Evolutionary conservation across 768 basidiomycete species (phyloP).

Genomic region (Amanita exitialis): DNA sequence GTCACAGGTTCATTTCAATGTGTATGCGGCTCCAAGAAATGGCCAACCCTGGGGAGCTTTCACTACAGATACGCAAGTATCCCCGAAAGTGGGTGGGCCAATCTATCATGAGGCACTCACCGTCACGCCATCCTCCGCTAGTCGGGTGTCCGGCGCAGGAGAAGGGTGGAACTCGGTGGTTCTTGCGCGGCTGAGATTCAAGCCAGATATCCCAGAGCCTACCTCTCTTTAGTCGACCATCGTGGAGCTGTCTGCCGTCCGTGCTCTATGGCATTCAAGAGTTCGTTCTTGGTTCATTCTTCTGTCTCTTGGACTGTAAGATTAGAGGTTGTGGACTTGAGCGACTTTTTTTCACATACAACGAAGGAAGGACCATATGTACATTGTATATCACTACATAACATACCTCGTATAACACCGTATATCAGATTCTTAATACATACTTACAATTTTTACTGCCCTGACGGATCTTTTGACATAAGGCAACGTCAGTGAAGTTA

Average conservation of each 20-base stretch:
- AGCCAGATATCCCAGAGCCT: slow-evolving; percentile 32
- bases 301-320: neutral
- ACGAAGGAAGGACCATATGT: neutral
- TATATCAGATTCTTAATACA: neutral
- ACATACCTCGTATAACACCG: neutral
- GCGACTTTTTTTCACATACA: neutral
- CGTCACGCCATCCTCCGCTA: slow-evolving; percentile 17
- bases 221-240: slow-evolving; percentile 21
- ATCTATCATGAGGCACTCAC: slow-evolving; percentile 21
- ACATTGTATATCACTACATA: neutral
- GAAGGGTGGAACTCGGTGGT: slow-evolving; percentile 36
- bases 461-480: neutral
- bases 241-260: neutral
- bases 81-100: slow-evolving; percentile 24
- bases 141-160: slow-evolving; percentile 29
- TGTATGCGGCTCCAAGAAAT: slow-evolving; percentile 28
- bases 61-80: slow-evolving; percentile 26
- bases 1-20: slow-evolving; percentile 40
- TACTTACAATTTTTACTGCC: neutral
- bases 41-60: slow-evolving; percentile 53
- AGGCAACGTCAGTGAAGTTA: neutral
- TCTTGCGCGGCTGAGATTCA: slow-evolving; percentile 40
- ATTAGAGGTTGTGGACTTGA: neutral
- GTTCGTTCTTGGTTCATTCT: slow-evolving; percentile 9
- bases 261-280: neutral